Percentiles rank a stretch among this genome's conserved stretches.
Conservation (phyloP, 495 filamentous ascomycete genomes). For the Terfezia boudieri region DNA sequence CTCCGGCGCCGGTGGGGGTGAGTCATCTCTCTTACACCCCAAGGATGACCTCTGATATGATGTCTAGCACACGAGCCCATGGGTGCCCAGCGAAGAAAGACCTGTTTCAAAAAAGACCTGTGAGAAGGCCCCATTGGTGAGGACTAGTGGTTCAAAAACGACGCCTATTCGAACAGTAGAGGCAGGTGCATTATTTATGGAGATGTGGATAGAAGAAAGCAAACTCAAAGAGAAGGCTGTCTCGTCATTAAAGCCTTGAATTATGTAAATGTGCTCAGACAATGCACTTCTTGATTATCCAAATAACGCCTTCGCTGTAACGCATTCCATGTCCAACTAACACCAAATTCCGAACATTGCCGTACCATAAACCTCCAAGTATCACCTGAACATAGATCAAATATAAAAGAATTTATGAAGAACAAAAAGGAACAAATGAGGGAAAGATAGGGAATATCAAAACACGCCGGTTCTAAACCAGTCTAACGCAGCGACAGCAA, state of each 20-base stretch:
- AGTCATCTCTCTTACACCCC: not conserved
- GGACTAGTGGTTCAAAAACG: constrained; percentile 3
- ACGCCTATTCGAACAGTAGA: constrained; percentile 11
- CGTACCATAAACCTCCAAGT: too few relatives aligned
- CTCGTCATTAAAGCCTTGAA: not conserved
- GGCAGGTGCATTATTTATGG: constrained; percentile 11
- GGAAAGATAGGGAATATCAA: not conserved
- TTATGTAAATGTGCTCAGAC: too few relatives aligned
- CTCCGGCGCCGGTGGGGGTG: constrained; percentile 35
- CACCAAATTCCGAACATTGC: too few relatives aligned
- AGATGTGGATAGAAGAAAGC: constrained; percentile 16
- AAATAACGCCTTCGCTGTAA: too few relatives aligned
- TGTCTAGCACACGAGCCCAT: not conserved
- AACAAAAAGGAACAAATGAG: not conserved
- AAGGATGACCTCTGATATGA: too few relatives aligned
- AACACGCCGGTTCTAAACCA: not conserved
- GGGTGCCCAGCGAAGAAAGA: not conserved
- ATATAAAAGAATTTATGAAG: not conserved
- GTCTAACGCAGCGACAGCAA: not conserved
- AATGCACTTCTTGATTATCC: too few relatives aligned
- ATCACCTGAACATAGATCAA: too few relatives aligned
- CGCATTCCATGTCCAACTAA: too few relatives aligned
- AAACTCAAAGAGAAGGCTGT: constrained; percentile 10
- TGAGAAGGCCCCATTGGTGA: not conserved
- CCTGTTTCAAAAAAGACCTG: not conserved